Percentiles rank a stretch among this genome's conserved stretches.
These are phyloP conservation scores for Paraphaeosphaeria sporulosa DNA, from an alignment of 2,329 filamentous ascomycete genomes.

Conservation along the genomic window DNA sequence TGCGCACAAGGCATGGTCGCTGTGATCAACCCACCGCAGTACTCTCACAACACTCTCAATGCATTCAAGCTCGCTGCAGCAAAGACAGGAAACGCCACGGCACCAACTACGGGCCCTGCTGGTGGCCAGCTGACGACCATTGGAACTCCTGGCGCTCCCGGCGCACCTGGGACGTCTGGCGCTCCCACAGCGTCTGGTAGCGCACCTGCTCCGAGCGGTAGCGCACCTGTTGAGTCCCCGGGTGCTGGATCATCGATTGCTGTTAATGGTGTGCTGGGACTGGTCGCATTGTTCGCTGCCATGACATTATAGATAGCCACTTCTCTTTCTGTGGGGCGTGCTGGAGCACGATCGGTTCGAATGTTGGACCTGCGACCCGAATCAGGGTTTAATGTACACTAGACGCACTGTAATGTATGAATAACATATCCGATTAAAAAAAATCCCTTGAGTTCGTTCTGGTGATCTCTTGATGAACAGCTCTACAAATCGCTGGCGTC, in stretches of 20 bases:
- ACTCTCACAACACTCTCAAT: conserved; percentile 26
- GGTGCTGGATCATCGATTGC: conserved; percentile 24
- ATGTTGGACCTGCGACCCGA: too few relatives aligned
- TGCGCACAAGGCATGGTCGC: conserved; percentile 42
- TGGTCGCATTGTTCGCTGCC: conserved; percentile 21
- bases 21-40: conserved; percentile 36
- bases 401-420: too few relatives aligned
- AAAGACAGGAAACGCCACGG: conserved; percentile 21
- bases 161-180: too few relatives aligned
- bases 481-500: too few relatives aligned
- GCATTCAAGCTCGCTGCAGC: conserved; percentile 24
- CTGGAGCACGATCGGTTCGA: too few relatives aligned
- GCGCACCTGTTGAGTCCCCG: conserved; percentile 10
- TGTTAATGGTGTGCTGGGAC: conserved; percentile 18
- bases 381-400: too few relatives aligned
- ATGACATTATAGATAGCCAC: conserved; percentile 18
- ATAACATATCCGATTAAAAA: too few relatives aligned
- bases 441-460: too few relatives aligned
- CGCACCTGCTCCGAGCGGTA: conserved; percentile 13
- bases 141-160: not conserved
- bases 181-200: conserved; percentile 1
- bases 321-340: not conserved
- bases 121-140: conserved; percentile 14
- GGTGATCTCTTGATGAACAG: too few relatives aligned
- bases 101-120: conserved; percentile 13